Evolutionary conservation across 2,329 filamentous ascomycete species (phyloP).

Genomic region (Ilyonectria robusta): DNA sequence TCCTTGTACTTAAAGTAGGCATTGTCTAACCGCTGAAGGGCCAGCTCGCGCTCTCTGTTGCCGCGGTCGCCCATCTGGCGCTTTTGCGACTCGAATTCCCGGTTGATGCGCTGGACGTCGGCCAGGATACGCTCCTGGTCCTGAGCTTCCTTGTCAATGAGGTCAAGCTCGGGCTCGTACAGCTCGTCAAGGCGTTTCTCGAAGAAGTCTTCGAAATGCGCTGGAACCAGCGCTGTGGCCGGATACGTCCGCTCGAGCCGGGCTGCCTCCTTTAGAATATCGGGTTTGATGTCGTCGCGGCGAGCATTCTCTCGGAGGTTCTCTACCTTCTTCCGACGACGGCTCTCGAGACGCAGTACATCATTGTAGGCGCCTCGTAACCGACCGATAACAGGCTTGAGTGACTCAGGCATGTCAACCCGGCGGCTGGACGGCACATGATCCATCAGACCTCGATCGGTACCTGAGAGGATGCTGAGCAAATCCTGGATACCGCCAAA

Average conservation of each 20-base stretch:
- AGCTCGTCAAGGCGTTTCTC: conserved; percentile 80
- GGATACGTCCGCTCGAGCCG: conserved; percentile 89
- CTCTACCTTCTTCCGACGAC: conserved; percentile 85
- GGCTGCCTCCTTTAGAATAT: conserved; percentile 86
- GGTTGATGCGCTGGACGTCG: conserved; percentile 82
- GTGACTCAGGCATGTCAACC: conserved; percentile 82
- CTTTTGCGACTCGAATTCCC: conserved; percentile 81
- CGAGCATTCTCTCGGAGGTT: conserved; percentile 83
- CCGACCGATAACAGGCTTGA: conserved; percentile 84
- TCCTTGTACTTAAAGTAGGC: conserved; percentile 98
- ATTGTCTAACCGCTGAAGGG: conserved; percentile 88
- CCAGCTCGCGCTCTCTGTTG: conserved; percentile 83
- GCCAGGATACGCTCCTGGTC: conserved; percentile 82
- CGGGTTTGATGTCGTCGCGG: conserved; percentile 88
- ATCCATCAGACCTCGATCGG: conserved; percentile 85
- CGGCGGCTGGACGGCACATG: conserved; percentile 90
- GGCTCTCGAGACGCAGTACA: conserved; percentile 84
- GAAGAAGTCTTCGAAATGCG: conserved; percentile 94
- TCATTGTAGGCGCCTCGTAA: conserved; percentile 89
- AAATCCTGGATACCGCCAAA: conserved; percentile 81
- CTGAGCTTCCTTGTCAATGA: conserved; percentile 77
- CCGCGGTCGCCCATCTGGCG: conserved; percentile 74
- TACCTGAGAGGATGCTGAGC: conserved; percentile 82
- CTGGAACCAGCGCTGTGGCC: conserved; percentile 85
- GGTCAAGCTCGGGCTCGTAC: conserved; percentile 84